Conservation (phyloP, 495 filamentous ascomycete genomes). For the Xylaria telfairii region DNA sequence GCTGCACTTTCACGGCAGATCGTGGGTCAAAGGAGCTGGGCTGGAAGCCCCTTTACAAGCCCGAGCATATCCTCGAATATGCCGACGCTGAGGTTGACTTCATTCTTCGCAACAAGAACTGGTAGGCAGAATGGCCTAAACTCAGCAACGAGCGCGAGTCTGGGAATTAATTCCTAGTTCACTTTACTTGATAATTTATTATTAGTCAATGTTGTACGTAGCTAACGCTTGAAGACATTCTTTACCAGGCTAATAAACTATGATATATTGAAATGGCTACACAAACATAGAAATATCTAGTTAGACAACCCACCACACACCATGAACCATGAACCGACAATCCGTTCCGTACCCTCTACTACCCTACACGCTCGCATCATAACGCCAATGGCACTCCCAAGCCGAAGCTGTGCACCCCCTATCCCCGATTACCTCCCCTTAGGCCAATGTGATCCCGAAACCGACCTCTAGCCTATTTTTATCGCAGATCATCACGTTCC, state of each 20-base stretch:
- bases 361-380: not conserved
- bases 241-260: not conserved
- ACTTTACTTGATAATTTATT: no score
- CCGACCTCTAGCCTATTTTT: not conserved
- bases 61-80: constrained; percentile 49
- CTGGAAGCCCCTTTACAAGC: constrained; percentile 46
- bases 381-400: not conserved
- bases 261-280: constrained; percentile 1
- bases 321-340: not conserved
- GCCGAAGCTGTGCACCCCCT: not conserved
- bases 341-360: not conserved
- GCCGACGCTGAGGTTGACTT: constrained; percentile 49
- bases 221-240: no score
- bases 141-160: not conserved
- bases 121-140: not conserved
- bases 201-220: constrained; percentile 1
- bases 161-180: not conserved
- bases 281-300: constrained; percentile 4
- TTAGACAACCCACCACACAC: not conserved
- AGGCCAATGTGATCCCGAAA: not conserved
- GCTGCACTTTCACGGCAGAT: constrained; percentile 47
- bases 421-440: not conserved
- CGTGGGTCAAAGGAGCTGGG: constrained; percentile 45
- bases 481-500: not conserved
- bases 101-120: constrained; percentile 37